Base-by-base conservation (phyloP, 352 stramenopile genomes). In the Phytophthora nicotianae region DNA sequence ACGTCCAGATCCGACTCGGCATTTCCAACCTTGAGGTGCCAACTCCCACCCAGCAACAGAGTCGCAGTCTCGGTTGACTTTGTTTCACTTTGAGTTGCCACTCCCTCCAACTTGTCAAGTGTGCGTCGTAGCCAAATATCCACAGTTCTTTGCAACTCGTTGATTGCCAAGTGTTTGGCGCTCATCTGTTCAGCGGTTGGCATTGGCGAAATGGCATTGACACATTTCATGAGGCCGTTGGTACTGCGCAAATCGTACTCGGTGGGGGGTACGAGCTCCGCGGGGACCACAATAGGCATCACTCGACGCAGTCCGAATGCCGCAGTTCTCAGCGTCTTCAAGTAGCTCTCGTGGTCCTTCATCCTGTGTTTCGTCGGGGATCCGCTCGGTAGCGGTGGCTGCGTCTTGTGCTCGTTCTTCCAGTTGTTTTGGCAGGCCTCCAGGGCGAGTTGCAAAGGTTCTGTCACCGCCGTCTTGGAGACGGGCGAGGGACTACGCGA, bases 241-340 rank as follows among this genome's bases (percentile, higher is more conserved):
- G 87, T 90, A 71, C 87, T 90, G 21, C 82, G 69, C n/a, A 89
- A 68, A 54, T 95, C 87, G 63, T 91, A 93, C 57, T 91, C 87
- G 8, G 64, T 83, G 2, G 84, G 73, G 8, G 81, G 81, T 4
- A 74, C 63, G 24, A 89, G 74, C 45, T 88, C 68, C 14, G 83
- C 68, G 7, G 84, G 75, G 1, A 73, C 61, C 21, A 93, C 82
- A 27, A 93, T 77, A 3, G 77, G 80, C 7, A 75, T 50, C 10
- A 89, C 75, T 16, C 78, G 74, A 19, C 74, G 69, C 4, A 65
- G 17, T 13, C 50, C 49, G 5, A 65, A 64, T 5, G 58, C 13
- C 4, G 47, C 29, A 14, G 23, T 40, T 19, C 40, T 43, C 32
- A 65, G 24, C 2, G 23, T 50, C 45, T 67, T 68, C 37, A 53